Base-by-base conservation (phyloP, 106 monocot species). In the Dendrobium chrysotoxum region DNA sequence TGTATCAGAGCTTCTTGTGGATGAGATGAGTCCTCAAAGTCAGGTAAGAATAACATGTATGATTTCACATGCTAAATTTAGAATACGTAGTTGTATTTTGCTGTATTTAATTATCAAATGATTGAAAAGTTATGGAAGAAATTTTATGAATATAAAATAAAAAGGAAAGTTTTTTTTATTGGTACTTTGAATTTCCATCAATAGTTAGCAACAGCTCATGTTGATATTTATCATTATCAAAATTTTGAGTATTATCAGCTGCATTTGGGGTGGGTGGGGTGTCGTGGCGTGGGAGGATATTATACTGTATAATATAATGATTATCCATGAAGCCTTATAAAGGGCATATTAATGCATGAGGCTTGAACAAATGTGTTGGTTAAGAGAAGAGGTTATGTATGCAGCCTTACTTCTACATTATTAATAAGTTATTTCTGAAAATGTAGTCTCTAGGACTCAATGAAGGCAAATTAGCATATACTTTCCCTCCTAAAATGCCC, bases 1-100 rank as follows among this genome's bases (percentile, higher is more conserved):
- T 46, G 91, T 99, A 85, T 99, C 98, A 21, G 98, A 99, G 84
- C 92, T 99, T 83, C 84, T 91, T 83, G 95, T 99, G 26, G 95
- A 93, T 54, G 84, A 99, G 81, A 31, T 95, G 83, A 95, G 91
- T 77, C 40, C 85, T 81, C 81, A 86, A 75, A 91, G 77, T 84
- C 91, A 93, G 91, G 98, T 90, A 83, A 41, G 74, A 16, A 31
- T 28, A 38, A 38, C 11, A 71, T 4, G 26, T 5, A 20, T 74
- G 20, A 23, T 42, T 74, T 40, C 16, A 28, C 41, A 74, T 74
- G 40, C 21, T 74, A 41, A 6, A 40, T 8, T 74, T 40, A 74
- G 71, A 38, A 11, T 71, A 71, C 38, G 17, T 26, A 26, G 7
- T 26, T 65, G 7, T 65, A 26, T 65, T 25, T 65, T 8, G 9